These are phyloP conservation scores for Trametes cinnabarina DNA, from an alignment of 768 basidiomycete species.

Conservation along the genomic window DNA sequence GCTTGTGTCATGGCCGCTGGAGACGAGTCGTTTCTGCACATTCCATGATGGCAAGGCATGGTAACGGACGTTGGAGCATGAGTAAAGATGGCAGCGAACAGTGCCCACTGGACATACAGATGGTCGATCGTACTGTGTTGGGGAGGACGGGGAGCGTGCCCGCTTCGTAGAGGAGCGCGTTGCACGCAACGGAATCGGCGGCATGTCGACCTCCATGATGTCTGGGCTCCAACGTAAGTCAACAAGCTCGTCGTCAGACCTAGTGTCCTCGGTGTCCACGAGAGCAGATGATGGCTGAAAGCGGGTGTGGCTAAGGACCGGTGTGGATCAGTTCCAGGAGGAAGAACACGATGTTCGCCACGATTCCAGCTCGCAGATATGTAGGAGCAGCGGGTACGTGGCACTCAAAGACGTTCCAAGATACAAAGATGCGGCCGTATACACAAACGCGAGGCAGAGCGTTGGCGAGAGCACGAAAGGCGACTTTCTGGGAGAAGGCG, in stretches of 20 bases:
- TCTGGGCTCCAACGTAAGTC: too few relatives aligned
- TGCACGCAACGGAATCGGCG: constrained; percentile 42
- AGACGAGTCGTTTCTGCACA: constrained; percentile 64
- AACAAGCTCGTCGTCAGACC: too few relatives aligned
- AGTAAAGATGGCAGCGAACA: constrained; percentile 3
- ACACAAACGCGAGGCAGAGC: background rate
- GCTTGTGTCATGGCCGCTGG: constrained; percentile 37
- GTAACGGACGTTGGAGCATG: background rate
- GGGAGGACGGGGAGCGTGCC: constrained; percentile 58
- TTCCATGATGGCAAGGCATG: constrained; percentile 23
- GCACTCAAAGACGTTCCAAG: too few relatives aligned
- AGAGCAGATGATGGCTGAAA: too few relatives aligned
- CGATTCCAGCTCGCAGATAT: too few relatives aligned
- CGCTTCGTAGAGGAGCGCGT: constrained; percentile 46
- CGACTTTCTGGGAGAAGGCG: too few relatives aligned
- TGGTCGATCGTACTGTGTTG: constrained; percentile 49
- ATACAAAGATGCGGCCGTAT: too few relatives aligned
- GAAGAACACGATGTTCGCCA: too few relatives aligned
- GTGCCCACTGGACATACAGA: constrained; percentile 39
- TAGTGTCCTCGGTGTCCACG: background rate
- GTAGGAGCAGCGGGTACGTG: too few relatives aligned
- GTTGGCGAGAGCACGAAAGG: background rate
- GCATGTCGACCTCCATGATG: constrained; percentile 64
- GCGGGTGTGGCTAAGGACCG: background rate
- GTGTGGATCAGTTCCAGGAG: too few relatives aligned